Conservation (phyloP, 257 asterid genomes). For the Verbena officinalis region DNA sequence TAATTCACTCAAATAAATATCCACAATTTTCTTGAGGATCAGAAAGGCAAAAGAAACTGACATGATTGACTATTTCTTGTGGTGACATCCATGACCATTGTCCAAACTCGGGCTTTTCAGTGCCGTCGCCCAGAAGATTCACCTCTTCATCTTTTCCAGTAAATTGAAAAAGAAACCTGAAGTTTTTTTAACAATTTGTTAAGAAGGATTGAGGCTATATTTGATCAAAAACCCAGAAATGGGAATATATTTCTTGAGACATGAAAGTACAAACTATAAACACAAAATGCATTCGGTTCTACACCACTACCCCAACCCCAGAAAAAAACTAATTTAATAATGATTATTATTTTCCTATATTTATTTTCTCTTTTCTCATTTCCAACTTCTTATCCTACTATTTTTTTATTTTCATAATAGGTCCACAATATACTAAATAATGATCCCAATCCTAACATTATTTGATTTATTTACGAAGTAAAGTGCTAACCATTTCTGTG, state of each 20-base stretch:
- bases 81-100: slow-evolving; percentile 95
- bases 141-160: slow-evolving; percentile 86
- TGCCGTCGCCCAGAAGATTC: slow-evolving; percentile 93
- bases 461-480: slow-evolving; percentile 11
- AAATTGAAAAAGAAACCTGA: slow-evolving; percentile 82
- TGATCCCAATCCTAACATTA: no score
- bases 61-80: slow-evolving; percentile 67
- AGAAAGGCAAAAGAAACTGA: slow-evolving; percentile 32
- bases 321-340: no score
- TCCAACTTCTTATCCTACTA: neutral
- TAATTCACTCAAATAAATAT: no score
- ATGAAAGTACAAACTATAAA: neutral
- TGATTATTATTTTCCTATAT: no score
- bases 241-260: neutral
- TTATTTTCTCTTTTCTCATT: neutral
- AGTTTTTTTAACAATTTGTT: slow-evolving; percentile 4
- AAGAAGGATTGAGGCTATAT: slow-evolving; percentile 3
- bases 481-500: slow-evolving; percentile 80
- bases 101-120: slow-evolving; percentile 93
- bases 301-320: neutral
- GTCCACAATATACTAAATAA: no score
- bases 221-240: slow-evolving; percentile 6
- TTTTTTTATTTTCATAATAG: neutral
- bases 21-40: slow-evolving; percentile 10
- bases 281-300: neutral